These are phyloP conservation scores for Austropuccinia psidii DNA, from an alignment of 1,284 basidiomycete species.

Conservation along the genomic window DNA sequence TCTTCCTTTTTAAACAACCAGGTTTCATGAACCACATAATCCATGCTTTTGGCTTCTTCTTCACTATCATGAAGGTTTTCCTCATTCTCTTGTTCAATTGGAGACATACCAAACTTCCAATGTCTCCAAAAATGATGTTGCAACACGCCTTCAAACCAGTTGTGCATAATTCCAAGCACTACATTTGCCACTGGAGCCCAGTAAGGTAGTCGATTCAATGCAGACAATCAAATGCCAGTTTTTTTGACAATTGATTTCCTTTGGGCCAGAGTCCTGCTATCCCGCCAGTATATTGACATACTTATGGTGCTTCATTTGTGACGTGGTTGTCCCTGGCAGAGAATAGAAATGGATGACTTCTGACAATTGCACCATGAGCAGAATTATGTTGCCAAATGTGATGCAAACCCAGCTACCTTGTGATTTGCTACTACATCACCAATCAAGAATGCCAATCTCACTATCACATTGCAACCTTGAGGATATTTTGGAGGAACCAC, in stretches of 20 bases:
- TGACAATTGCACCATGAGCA: background rate
- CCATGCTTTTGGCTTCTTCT: no score
- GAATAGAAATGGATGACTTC: no score
- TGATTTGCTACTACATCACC: background rate
- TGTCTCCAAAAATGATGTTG: background rate
- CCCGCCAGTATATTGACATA: background rate
- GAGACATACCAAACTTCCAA: no score
- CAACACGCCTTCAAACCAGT: constrained; percentile 14
- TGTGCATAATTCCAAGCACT: constrained; percentile 21
- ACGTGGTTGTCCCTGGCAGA: no score
- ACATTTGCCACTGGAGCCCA: background rate
- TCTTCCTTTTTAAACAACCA: no score
- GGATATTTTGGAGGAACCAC: no score
- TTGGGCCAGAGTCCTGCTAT: background rate
- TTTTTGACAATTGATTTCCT: background rate
- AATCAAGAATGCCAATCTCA: no score
- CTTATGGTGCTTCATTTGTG: no score
- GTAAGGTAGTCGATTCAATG: background rate
- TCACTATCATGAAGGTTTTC: no score
- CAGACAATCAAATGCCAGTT: background rate
- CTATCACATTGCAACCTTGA: no score
- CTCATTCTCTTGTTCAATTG: no score
- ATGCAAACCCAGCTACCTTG: background rate
- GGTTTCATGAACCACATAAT: no score
- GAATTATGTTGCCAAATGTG: background rate